A percentile compares a stretch with the other conserved stretches of the same genome.
Evolutionary conservation across 1,284 basidiomycete species (phyloP).

Genomic region (Trametes pubescens): DNA sequence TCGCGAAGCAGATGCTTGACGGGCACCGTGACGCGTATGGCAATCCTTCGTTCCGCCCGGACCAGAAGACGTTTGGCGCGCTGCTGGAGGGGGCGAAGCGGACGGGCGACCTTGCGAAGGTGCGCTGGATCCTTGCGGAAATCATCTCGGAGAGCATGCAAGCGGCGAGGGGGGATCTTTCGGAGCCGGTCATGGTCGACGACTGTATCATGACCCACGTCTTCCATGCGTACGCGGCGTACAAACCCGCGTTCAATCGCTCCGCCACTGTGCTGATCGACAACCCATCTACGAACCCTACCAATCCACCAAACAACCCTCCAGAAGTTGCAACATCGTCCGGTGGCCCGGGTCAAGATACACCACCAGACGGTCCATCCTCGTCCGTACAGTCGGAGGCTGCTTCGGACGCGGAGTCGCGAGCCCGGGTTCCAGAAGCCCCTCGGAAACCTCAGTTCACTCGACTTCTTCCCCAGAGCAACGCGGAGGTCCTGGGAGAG

Average conservation of each 20-base stretch:
- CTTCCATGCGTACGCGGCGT: slow-evolving; percentile 90
- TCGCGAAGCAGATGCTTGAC: slow-evolving; percentile 85
- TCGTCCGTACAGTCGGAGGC: background rate
- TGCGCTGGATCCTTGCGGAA: slow-evolving; percentile 93
- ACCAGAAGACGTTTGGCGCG: slow-evolving; percentile 79
- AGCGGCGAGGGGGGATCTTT: slow-evolving; percentile 34
- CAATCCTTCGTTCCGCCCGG: slow-evolving; percentile 65
- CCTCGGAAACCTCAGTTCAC: slow-evolving; percentile 46
- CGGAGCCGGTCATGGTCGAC: slow-evolving; percentile 55
- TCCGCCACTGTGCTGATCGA: slow-evolving; percentile 49
- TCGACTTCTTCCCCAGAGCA: slow-evolving; percentile 77
- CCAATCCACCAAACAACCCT: background rate
- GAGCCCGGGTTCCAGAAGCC: slow-evolving; percentile 12
- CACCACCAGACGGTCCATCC: slow-evolving; percentile 3
- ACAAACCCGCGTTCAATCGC: slow-evolving; percentile 74
- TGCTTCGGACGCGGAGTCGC: background rate
- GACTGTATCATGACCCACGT: slow-evolving; percentile 84
- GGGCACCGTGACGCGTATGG: slow-evolving; percentile 72
- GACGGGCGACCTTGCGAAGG: slow-evolving; percentile 82
- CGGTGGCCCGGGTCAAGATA: background rate
- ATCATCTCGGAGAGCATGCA: slow-evolving; percentile 59
- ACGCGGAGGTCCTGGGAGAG: slow-evolving; percentile 79
- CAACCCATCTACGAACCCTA: background rate
- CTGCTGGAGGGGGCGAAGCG: slow-evolving; percentile 91
- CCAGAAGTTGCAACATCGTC: background rate